Conservation (phyloP, 495 filamentous ascomycete genomes). For the Hypoxylon perforatum region DNA sequence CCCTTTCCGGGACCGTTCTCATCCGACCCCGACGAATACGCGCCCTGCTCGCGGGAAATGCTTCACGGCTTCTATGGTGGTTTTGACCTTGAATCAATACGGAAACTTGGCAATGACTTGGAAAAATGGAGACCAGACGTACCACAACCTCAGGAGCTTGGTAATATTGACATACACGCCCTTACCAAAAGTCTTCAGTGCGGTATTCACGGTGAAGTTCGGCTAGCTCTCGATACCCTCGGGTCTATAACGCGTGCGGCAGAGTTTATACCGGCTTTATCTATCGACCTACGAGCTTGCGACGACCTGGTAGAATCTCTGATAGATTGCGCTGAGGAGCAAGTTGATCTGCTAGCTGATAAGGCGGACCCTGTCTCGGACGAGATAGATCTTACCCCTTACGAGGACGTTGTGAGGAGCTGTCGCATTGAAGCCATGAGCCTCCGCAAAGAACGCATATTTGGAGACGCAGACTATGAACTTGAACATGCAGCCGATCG, state of each 20-base stretch:
- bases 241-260: slow-evolving; percentile 75
- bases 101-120: slow-evolving; percentile 71
- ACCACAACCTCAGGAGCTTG: slow-evolving; percentile 80
- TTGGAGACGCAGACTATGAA: slow-evolving; percentile 83
- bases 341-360: slow-evolving; percentile 80
- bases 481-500: slow-evolving; percentile 88
- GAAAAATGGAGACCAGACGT: slow-evolving; percentile 73
- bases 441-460: slow-evolving; percentile 74
- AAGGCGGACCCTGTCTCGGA: slow-evolving; percentile 86
- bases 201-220: slow-evolving; percentile 87
- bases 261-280: slow-evolving; percentile 60
- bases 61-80: slow-evolving; percentile 68
- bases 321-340: slow-evolving; percentile 90
- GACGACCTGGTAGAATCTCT: slow-evolving; percentile 90
- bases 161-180: slow-evolving; percentile 90
- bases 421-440: slow-evolving; percentile 75
- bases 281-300: slow-evolving; percentile 71
- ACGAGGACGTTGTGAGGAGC: slow-evolving; percentile 86
- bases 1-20: slow-evolving; percentile 49
- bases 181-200: slow-evolving; percentile 92
- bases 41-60: slow-evolving; percentile 70
- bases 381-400: slow-evolving; percentile 79
- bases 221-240: slow-evolving; percentile 86
- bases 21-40: slow-evolving; percentile 60
- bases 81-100: slow-evolving; percentile 69